Evolutionary conservation across 345 rosid species (phyloP).

Genomic region (Ceriops zippeliana): DNA sequence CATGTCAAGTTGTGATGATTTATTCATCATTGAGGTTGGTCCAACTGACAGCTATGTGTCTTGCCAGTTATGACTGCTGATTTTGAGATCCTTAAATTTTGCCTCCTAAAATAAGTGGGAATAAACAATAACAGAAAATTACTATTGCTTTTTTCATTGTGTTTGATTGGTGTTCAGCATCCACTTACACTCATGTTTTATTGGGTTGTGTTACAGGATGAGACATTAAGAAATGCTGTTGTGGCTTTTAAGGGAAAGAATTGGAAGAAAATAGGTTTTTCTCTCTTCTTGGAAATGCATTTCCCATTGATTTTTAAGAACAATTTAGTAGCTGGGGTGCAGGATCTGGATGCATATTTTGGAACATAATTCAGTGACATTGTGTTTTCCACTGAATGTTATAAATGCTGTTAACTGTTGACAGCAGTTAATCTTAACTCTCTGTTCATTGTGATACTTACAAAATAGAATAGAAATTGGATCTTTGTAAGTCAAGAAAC

Average conservation of each 20-base stretch:
- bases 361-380: neutral
- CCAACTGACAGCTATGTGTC: neutral
- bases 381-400: neutral
- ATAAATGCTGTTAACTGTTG: neutral
- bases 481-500: too few relatives aligned
- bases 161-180: neutral
- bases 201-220: conserved; percentile 54
- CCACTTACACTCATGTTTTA: neutral
- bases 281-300: conserved; percentile 13
- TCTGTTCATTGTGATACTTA: too few relatives aligned
- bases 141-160: too few relatives aligned
- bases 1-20: neutral
- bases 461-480: too few relatives aligned
- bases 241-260: conserved; percentile 63
- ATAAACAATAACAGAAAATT: neutral
- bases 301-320: neutral
- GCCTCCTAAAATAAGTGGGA: neutral
- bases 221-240: conserved; percentile 78
- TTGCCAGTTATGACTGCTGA: neutral
- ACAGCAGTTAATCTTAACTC: neutral
- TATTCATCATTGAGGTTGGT: neutral
- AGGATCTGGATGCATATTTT: neutral
- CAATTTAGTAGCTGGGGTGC: neutral
- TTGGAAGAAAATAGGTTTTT: conserved; percentile 85
- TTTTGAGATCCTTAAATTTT: neutral